Evolutionary conservation across 2,329 filamentous ascomycete species (phyloP).

Genomic region (Monosporascus sp.): DNA sequence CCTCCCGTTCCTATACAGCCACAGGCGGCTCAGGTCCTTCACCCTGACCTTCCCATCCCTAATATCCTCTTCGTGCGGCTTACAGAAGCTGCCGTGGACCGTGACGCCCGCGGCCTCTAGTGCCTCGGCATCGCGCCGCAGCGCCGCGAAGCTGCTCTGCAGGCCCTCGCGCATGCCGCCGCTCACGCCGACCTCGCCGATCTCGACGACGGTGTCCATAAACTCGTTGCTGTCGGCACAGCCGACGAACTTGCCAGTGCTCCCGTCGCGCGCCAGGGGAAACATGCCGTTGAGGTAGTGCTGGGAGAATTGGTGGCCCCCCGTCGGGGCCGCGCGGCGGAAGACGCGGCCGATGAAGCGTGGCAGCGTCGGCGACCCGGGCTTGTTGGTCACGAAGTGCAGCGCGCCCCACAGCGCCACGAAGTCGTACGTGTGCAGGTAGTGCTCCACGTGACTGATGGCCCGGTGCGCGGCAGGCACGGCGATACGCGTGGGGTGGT

Average conservation of each 20-base stretch:
- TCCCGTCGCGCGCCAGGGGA: constrained; percentile 38
- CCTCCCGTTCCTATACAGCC: constrained; percentile 56
- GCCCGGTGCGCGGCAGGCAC: constrained; percentile 38
- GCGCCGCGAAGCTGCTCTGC: constrained; percentile 37
- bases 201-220: constrained; percentile 52
- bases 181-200: constrained; percentile 38
- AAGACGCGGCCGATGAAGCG: constrained; percentile 60
- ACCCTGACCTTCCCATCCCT: constrained; percentile 41
- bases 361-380: constrained; percentile 41
- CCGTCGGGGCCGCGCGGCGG: constrained; percentile 40
- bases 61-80: constrained; percentile 14
- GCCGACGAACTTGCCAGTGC: constrained; percentile 35
- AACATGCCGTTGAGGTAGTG: constrained; percentile 61
- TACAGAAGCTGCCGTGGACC: constrained; percentile 29
- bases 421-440: constrained; percentile 68
- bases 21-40: constrained; percentile 56
- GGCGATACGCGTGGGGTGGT: constrained; percentile 6
- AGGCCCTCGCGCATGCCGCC: constrained; percentile 41
- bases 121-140: constrained; percentile 8
- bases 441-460: constrained; percentile 73
- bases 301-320: constrained; percentile 55
- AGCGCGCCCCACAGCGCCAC: constrained; percentile 71
- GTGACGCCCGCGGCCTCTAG: constrained; percentile 24
- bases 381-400: constrained; percentile 52
- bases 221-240: constrained; percentile 49